Conservation (phyloP, 345 rosid species). For the Eucalyptus guilfoylei region DNA sequence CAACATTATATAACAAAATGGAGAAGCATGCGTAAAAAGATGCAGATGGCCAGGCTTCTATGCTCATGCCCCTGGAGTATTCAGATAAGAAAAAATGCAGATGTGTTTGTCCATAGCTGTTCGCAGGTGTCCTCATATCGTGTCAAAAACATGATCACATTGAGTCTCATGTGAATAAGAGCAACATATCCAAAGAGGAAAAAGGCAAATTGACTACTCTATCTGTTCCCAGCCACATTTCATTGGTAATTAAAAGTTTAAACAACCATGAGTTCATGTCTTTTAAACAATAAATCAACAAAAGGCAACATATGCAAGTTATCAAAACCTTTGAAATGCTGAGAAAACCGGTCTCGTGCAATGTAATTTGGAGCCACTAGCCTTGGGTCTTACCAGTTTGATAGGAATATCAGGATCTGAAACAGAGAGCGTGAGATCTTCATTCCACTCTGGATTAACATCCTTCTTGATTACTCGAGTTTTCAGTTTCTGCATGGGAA, state of each 20-base stretch:
- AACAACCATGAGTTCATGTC: background rate
- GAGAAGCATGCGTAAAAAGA: background rate
- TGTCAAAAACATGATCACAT: background rate
- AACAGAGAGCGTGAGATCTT: conserved; percentile 30
- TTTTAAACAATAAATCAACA: background rate
- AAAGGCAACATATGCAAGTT: background rate
- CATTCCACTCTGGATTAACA: conserved; percentile 36
- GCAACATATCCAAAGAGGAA: background rate
- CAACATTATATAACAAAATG: background rate
- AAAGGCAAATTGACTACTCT: background rate
- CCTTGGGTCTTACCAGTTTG: conserved; percentile 10
- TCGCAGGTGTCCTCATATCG: background rate
- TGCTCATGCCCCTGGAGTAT: background rate
- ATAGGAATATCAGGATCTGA: conserved; percentile 16
- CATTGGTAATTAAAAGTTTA: background rate
- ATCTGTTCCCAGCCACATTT: background rate
- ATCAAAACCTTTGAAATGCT: background rate
- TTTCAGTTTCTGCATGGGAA: conserved; percentile 18
- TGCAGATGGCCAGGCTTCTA: background rate
- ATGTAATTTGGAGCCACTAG: background rate
- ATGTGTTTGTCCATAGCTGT: background rate
- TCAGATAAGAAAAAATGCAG: background rate
- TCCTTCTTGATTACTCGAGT: conserved; percentile 30
- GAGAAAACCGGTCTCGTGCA: background rate
- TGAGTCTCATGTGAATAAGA: background rate